Evolutionary conservation across 208 protist species (phyloP).

Genomic region (Crithidia expoeki): DNA sequence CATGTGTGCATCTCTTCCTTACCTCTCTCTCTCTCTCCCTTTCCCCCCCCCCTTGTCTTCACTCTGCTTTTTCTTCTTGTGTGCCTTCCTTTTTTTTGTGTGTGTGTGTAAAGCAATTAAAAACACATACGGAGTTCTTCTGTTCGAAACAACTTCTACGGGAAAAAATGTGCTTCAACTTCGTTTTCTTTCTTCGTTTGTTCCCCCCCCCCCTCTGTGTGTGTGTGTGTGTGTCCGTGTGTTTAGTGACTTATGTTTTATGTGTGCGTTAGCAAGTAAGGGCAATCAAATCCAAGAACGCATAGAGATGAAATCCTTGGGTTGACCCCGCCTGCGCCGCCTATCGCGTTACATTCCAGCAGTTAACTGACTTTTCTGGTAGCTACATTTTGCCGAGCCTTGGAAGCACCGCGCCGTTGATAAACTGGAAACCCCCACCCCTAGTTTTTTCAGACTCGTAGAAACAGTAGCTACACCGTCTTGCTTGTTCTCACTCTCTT

Average conservation of each 20-base stretch:
- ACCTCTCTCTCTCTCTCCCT: conserved; percentile 5
- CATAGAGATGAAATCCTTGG: not conserved
- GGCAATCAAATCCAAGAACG: not conserved
- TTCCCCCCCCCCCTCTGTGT: not conserved
- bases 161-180: conserved; percentile 3
- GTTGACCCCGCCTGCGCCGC: too few relatives aligned
- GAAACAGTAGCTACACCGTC: too few relatives aligned
- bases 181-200: not conserved
- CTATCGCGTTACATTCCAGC: too few relatives aligned
- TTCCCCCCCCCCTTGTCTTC: not conserved
- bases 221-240: not conserved
- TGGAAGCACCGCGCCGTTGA: too few relatives aligned
- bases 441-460: too few relatives aligned
- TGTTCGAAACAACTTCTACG: conserved; percentile 1
- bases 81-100: conserved; percentile 14
- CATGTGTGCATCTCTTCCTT: not conserved
- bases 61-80: not conserved
- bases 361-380: too few relatives aligned
- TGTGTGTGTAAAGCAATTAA: not conserved
- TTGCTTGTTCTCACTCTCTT: too few relatives aligned
- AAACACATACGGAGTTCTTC: not conserved
- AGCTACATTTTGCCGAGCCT: too few relatives aligned
- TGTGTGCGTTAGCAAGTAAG: too few relatives aligned
- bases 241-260: not conserved
- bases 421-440: too few relatives aligned